phyloP scores from a whole-genome alignment of 345 rosid species.

The Arabidopsis arenosa region DNA sequence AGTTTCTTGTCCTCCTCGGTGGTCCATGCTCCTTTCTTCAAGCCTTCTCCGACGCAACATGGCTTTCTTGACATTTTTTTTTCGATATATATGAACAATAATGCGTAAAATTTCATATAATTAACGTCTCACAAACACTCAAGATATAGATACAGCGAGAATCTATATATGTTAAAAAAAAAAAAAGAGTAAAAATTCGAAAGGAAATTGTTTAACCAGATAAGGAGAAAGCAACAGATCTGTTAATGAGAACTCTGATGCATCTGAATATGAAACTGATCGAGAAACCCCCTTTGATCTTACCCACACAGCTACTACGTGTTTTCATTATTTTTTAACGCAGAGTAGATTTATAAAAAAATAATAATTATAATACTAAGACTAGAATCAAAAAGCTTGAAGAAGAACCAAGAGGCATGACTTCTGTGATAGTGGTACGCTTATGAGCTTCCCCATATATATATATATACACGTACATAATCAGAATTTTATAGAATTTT shows the following conservation, averaged over 20 bases:
- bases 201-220: neutral
- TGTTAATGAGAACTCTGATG: conserved; percentile 45
- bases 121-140: conserved; percentile 18
- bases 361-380: neutral
- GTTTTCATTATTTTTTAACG: conserved; percentile 38
- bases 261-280: conserved; percentile 44
- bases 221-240: conserved; percentile 42
- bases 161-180: neutral
- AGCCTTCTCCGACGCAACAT: conserved; percentile 45
- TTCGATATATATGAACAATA: neutral
- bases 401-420: conserved; percentile 19
- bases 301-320: conserved; percentile 12
- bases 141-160: neutral
- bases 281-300: conserved; percentile 40
- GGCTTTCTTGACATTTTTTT: conserved; percentile 45
- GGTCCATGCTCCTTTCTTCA: conserved; percentile 51
- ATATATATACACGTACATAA: neutral
- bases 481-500: neutral
- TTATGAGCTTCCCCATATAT: conserved; percentile 19
- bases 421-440: conserved; percentile 27
- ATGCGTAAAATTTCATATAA: neutral
- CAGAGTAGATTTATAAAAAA: neutral
- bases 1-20: conserved; percentile 44
- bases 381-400: conserved; percentile 19
- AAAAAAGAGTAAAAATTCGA: neutral